Evolutionary conservation across 2,329 filamentous ascomycete species (phyloP), one percentile per base, ranked within the genome.

Genomic region (Paracamarosporium sp.): DNA sequence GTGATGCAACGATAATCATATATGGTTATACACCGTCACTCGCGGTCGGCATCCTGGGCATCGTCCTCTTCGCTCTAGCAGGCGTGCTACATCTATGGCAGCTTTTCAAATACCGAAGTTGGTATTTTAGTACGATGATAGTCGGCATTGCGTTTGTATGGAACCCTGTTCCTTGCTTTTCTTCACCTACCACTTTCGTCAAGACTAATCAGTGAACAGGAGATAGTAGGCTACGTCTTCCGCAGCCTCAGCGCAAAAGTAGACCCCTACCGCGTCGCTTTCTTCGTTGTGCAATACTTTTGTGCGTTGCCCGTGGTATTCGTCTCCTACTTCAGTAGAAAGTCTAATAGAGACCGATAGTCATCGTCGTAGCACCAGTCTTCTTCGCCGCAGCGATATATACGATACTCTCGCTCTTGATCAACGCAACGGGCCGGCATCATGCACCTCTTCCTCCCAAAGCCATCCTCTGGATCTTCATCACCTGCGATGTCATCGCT

Each of bases 221-320:
- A 72, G n/a, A 67, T 73, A 11, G 79, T 76, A 0, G 77, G 80
- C 7, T 83, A 83, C 61, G 68, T 78, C 2, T 76, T 78, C 5
- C 80, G 79, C 57, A 74, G 79, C 6, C 73, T 83, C 12, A 62
- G 55, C 45, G 57, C 66, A 25, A 53, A 80, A 61, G 73, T 79
- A 43, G 78, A 85, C 59, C 84, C 84, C 0, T 86, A 86, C 68
- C 76, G 80, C 58, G 76, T 86, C 15, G 72, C 81, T 35, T 86
- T 81, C 75, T 87, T 86, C 62, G 82, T 87, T 36, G 72, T 85
- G 44, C 83, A 85, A 66, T 86, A 86, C 75, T 87, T 87, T 77
- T 85, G 50, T 53, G 25, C 6, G 47, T 22, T 15, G 8, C n/a
- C 40, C 28, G 15, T 11, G 11, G 7, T 31, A 11, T 7, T 25